Conservation (phyloP, 495 filamentous ascomycete species). For the Penicillium ucsense region DNA sequence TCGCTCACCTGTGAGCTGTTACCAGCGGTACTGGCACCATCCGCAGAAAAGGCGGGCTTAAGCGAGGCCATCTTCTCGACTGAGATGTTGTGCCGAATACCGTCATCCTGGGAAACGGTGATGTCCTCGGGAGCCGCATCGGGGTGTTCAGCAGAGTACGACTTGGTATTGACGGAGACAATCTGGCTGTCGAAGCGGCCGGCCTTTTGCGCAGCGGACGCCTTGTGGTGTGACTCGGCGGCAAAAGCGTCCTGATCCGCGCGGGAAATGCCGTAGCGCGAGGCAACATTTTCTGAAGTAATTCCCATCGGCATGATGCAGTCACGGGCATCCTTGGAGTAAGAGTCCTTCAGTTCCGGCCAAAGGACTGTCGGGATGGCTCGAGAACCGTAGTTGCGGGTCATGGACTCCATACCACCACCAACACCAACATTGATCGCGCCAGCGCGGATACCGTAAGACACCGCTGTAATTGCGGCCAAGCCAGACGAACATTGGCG, state of each 20-base stretch:
- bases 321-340: conserved; percentile 61
- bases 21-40: conserved; percentile 72
- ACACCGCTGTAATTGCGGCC: conserved; percentile 60
- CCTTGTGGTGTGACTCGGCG: conserved; percentile 60
- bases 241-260: conserved; percentile 79
- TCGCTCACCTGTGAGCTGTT: conserved; percentile 83
- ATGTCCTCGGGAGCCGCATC: conserved; percentile 52
- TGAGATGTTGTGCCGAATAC: conserved; percentile 57
- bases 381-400: conserved; percentile 69
- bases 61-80: conserved; percentile 63
- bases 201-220: conserved; percentile 52
- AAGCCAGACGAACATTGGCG: conserved; percentile 74
- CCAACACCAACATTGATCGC: conserved; percentile 73
- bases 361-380: conserved; percentile 80
- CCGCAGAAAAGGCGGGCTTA: conserved; percentile 71
- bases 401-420: conserved; percentile 93
- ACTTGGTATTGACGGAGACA: conserved; percentile 57
- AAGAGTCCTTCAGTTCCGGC: conserved; percentile 55
- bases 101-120: conserved; percentile 66
- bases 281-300: conserved; percentile 85
- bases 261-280: conserved; percentile 61
- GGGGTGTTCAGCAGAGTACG: conserved; percentile 46
- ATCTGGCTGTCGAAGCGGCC: conserved; percentile 74
- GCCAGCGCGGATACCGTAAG: conserved; percentile 60
- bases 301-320: conserved; percentile 93